A percentile compares a stretch with the other conserved stretches of the same genome.
phyloP scores from a whole-genome alignment of 2,329 filamentous ascomycete genomes.

The Microcyclospora tardicrescens region DNA sequence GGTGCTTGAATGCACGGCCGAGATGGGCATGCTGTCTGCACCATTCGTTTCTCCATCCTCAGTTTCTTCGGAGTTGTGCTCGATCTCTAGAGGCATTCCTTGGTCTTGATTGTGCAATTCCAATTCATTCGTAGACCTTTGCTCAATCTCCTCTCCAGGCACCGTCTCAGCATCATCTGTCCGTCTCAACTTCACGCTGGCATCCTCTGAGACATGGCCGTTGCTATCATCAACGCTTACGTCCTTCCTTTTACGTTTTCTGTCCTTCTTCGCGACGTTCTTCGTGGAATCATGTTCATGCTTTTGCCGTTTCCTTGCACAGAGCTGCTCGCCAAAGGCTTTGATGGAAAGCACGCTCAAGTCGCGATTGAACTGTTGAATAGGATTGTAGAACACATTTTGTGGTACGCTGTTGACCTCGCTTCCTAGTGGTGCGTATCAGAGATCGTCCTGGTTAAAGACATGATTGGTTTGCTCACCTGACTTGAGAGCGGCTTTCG shows the following conservation, averaged over 20 bases:
- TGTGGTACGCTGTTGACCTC: slow-evolving; percentile 50
- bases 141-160: slow-evolving; percentile 8
- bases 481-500: slow-evolving; percentile 27
- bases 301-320: slow-evolving; percentile 13
- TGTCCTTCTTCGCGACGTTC: slow-evolving; percentile 17
- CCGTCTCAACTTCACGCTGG: slow-evolving; percentile 6
- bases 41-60: not conserved
- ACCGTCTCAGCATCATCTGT: slow-evolving; percentile 3
- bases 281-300: slow-evolving; percentile 22
- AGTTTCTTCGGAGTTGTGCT: not conserved
- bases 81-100: not conserved
- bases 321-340: slow-evolving; percentile 61
- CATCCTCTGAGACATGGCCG: slow-evolving; percentile 7
- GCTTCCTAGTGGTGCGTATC: slow-evolving; percentile 1
- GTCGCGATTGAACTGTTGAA: slow-evolving; percentile 97
- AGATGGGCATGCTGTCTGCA: not conserved
- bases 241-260: slow-evolving; percentile 23
- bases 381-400: slow-evolving; percentile 92
- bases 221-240: slow-evolving; percentile 11
- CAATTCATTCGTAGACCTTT: not conserved
- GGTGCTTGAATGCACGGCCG: not conserved
- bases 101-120: not conserved
- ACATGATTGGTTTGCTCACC: slow-evolving; percentile 8
- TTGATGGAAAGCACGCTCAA: slow-evolving; percentile 86
- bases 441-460: slow-evolving; percentile 29